Evolutionary conservation across 1,139 yeast genomes (phyloP).

Genomic region (Geotrichum candidum): DNA sequence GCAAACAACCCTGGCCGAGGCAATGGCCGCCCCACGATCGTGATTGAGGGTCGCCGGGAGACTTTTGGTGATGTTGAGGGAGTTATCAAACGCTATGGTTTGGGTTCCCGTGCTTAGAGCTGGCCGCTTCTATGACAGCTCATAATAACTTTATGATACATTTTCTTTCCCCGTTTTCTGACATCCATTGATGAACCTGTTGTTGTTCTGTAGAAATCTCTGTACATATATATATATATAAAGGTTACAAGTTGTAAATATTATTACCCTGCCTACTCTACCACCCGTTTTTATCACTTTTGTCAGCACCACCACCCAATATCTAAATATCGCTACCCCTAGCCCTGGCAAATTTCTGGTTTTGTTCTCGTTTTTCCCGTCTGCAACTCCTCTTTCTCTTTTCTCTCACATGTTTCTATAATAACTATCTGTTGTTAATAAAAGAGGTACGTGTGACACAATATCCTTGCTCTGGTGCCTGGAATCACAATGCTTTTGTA

Average conservation of each 20-base stretch:
- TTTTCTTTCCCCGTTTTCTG: neutral
- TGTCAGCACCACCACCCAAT: neutral
- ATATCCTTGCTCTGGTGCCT: neutral
- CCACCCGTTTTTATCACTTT: neutral
- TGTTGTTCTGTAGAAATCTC: neutral
- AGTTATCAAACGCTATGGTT: constrained; percentile 62
- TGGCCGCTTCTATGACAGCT: neutral
- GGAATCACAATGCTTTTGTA: neutral
- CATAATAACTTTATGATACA: neutral
- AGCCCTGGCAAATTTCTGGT: neutral
- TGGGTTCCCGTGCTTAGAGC: constrained; percentile 43
- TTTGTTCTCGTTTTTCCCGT: neutral
- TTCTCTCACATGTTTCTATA: neutral
- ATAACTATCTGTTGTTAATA: neutral
- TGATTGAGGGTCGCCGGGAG: constrained; percentile 83
- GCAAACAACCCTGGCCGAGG: constrained; percentile 47
- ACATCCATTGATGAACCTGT: no score
- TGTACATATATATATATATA: neutral
- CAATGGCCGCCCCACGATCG: constrained; percentile 69
- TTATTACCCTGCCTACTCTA: neutral
- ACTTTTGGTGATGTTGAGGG: constrained; percentile 77
- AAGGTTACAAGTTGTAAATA: neutral
- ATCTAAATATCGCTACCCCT: neutral
- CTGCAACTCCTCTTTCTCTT: neutral
- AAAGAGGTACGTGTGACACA: neutral